Conservation (phyloP, 352 stramenopile genomes). For the Phytopythium aichiense region DNA sequence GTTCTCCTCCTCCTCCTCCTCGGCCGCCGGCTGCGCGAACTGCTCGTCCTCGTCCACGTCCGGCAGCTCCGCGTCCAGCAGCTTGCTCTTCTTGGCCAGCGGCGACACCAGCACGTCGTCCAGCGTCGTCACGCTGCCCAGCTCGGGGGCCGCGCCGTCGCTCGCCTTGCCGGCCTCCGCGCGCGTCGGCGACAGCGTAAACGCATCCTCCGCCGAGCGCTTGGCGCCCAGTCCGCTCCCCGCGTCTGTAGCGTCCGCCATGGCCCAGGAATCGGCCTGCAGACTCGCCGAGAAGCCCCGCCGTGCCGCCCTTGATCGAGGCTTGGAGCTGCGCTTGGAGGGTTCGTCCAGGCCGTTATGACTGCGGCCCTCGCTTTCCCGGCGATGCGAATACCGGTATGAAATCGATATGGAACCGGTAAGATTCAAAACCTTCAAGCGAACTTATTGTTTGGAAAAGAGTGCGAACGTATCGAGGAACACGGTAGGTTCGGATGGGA, state of each 20-base stretch:
- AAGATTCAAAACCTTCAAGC: too few relatives aligned
- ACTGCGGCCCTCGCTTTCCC: too few relatives aligned
- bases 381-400: too few relatives aligned
- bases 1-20: conserved; percentile 17
- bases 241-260: neutral
- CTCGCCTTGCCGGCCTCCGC: neutral
- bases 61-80: conserved; percentile 37
- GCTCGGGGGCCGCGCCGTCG: conserved; percentile 13
- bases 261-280: neutral
- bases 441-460: too few relatives aligned
- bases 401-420: too few relatives aligned
- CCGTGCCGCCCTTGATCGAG: too few relatives aligned
- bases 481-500: too few relatives aligned
- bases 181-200: conserved; percentile 10
- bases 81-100: conserved; percentile 40
- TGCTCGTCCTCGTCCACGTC: conserved; percentile 48
- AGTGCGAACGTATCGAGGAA: too few relatives aligned
- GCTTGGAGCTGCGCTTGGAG: too few relatives aligned
- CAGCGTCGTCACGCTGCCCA: conserved; percentile 40
- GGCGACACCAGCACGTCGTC: conserved; percentile 61
- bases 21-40: conserved; percentile 20
- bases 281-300: neutral
- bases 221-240: conserved; percentile 5
- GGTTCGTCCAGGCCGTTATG: too few relatives aligned
- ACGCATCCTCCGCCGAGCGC: conserved; percentile 24